Base-by-base conservation (phyloP, 345 rosid genomes). In the Abelmoschus esculentus region DNA sequence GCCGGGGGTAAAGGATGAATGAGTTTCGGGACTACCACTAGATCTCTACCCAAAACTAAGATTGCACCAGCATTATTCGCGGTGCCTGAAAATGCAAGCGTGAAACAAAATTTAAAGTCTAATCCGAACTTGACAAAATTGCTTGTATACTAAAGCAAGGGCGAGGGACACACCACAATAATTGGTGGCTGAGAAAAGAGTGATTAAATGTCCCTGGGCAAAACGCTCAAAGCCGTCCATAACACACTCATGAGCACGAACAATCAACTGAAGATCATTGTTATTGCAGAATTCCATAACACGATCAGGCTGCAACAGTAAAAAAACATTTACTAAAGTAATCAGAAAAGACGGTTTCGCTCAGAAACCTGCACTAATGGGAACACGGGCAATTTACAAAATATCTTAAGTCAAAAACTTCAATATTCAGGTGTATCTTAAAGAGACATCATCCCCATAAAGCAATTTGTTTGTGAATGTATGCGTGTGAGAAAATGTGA, bases 151-250 rank as follows among this genome's bases (percentile, higher is more conserved):
- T 34, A 7, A 40, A 42, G 34, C 50, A 40, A 5, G 53, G 44
- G 50, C 7, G 56, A 44, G 47, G 56, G 46, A 70, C 85, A 12
- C 80, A 91, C 99, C 99, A 8, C 98, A 95, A 72, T 95, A 95
- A 73, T 95, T 95, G 71, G 99, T 95, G 19, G 99, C 98, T 0
- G 99, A 95, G 82, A 95, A 95, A 80, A 95, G 91, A 1, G 99
- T 95, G 65, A 95, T 95, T 52, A 95, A 84, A 78, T 95, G 99
- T 70, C 98, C 99, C 61, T 95, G 98, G 0, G 99, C 99, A 36
- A 95, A 91, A 26, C 99, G 98, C 83, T 91, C 98, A 74, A 95
- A 95, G 52, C 99, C 99, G 55, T 95, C 98, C 99, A 95, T 95
- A 72, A 95, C 99, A 29, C 98, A 95, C 82, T 95, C 99, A 65